A percentile compares a stretch with the other conserved stretches of the same genome.
These are phyloP conservation scores for Parsonsia alboflavescens DNA, from an alignment of 257 asterid species.

Conservation along the genomic window DNA sequence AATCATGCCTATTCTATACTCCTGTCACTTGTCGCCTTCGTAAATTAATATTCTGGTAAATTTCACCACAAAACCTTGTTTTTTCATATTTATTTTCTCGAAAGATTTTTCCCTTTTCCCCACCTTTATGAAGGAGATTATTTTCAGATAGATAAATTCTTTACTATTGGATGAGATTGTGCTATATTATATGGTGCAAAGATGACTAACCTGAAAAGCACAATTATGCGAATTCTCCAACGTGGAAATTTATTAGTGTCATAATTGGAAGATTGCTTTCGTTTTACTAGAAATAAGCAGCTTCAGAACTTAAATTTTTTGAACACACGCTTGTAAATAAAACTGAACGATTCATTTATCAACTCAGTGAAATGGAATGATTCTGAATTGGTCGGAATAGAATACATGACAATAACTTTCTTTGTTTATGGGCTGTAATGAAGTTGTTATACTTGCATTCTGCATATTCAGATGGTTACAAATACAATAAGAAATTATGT, in stretches of 20 bases:
- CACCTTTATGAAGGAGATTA: background rate
- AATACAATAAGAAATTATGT: background rate
- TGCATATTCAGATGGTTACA: background rate
- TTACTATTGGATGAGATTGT: background rate
- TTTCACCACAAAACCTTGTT: background rate
- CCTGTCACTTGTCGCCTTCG: no score
- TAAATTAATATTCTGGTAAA: conserved; percentile 37
- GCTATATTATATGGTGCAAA: background rate
- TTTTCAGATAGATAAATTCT: background rate
- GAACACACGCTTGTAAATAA: background rate
- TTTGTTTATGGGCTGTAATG: background rate
- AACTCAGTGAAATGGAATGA: background rate
- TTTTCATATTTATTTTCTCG: background rate
- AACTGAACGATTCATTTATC: background rate
- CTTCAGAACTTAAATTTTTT: background rate
- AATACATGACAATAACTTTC: background rate
- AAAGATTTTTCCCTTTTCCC: no score
- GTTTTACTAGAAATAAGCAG: background rate
- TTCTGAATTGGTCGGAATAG: background rate
- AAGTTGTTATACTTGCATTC: background rate
- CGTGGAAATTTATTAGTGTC: background rate
- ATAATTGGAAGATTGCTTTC: background rate
- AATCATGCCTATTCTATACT: conserved; percentile 36
- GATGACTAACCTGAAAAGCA: background rate
- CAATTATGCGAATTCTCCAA: background rate